Conservation (phyloP, 805 yeast genomes). For the Nakazawaea molendinolei region DNA sequence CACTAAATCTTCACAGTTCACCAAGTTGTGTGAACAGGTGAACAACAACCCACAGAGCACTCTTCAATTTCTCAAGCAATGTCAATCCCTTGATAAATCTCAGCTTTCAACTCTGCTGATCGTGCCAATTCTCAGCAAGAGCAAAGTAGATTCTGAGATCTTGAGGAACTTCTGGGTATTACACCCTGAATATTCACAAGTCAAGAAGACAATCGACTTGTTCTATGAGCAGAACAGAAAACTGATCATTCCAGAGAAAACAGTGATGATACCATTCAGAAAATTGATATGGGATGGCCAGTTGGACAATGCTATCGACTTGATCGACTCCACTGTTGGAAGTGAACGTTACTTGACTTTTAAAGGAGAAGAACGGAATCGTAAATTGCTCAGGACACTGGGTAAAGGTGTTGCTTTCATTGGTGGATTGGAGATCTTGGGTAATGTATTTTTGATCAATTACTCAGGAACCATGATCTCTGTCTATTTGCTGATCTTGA, state of each 20-base stretch:
- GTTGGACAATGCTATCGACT: conserved; percentile 44
- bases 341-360: conserved; percentile 39
- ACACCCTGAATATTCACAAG: conserved; percentile 20
- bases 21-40: no score
- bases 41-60: no score
- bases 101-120: conserved; percentile 18
- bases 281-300: conserved; percentile 52
- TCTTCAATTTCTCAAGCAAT: conserved; percentile 15
- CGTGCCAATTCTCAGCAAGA: conserved; percentile 14
- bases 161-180: conserved; percentile 18
- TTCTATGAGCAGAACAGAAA: conserved; percentile 19
- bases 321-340: conserved; percentile 58
- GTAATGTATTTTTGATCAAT: conserved; percentile 33
- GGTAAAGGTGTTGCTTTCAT: conserved; percentile 36
- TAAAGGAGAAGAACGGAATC: conserved; percentile 26
- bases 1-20: no score
- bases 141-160: conserved; percentile 16
- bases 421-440: conserved; percentile 39
- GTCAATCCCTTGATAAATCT: no score
- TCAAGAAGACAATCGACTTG: conserved; percentile 19
- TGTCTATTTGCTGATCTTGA: conserved; percentile 39
- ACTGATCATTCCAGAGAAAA: conserved; percentile 25
- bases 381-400: conserved; percentile 28
- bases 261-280: conserved; percentile 60
- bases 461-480: conserved; percentile 28